phyloP scores from a whole-genome alignment of 2,329 filamentous ascomycete genomes.

The Elsinoe batatas region DNA sequence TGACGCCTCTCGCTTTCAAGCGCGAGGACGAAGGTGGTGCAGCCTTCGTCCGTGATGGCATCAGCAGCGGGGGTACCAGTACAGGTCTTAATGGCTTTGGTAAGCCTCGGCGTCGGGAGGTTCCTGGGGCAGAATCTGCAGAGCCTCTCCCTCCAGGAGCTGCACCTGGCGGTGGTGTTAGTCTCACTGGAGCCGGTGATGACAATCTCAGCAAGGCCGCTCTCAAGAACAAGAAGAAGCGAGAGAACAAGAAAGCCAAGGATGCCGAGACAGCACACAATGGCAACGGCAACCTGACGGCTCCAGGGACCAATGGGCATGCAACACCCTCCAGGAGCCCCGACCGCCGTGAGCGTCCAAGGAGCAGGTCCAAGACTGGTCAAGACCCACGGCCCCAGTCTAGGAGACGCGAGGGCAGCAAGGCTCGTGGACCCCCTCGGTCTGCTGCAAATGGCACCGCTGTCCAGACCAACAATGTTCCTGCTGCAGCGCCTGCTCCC shows the following conservation, averaged over 20 bases:
- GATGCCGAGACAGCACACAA: slow-evolving; percentile 56
- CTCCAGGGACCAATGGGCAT: slow-evolving; percentile 39
- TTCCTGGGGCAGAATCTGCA: slow-evolving; percentile 75
- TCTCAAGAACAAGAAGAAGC: slow-evolving; percentile 97
- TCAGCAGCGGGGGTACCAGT: slow-evolving; percentile 47
- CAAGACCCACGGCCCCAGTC: slow-evolving; percentile 22
- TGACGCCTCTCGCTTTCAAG: slow-evolving; percentile 89
- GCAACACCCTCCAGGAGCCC: slow-evolving; percentile 12
- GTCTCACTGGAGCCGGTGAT: slow-evolving; percentile 55
- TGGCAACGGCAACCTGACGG: slow-evolving; percentile 28
- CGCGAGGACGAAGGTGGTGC: slow-evolving; percentile 93
- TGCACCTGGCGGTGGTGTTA: slow-evolving; percentile 55
- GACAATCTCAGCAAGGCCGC: slow-evolving; percentile 73
- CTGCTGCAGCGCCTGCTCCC: slow-evolving; percentile 32
- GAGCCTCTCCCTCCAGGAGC: slow-evolving; percentile 58
- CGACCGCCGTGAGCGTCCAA: slow-evolving; percentile 23
- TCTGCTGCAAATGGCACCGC: background rate
- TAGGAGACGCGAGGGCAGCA: slow-evolving; percentile 18
- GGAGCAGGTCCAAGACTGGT: slow-evolving; percentile 25
- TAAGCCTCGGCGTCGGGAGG: slow-evolving; percentile 59
- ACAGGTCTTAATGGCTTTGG: slow-evolving; percentile 68
- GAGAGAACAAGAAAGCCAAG: slow-evolving; percentile 82
- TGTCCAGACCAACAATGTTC: slow-evolving; percentile 23
- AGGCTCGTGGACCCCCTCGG: background rate
- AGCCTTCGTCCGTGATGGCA: slow-evolving; percentile 73